These are phyloP conservation scores for Phalaenopsis hybrid DNA, from an alignment of 116 monocot genomes.

Conservation along the genomic window DNA sequence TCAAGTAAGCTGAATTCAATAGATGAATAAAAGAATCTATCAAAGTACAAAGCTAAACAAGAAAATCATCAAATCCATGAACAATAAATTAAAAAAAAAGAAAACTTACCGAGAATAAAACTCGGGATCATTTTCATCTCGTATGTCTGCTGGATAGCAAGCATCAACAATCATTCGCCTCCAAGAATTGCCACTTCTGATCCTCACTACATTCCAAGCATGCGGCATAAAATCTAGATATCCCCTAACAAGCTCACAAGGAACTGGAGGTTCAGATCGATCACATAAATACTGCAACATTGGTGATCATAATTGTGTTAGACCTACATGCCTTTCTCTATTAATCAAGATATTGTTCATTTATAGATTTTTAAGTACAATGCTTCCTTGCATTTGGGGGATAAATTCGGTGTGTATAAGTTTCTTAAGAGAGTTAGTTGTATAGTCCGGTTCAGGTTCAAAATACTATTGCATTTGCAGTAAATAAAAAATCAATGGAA, in stretches of 20 bases:
- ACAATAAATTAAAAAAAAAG: background rate
- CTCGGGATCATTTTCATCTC: constrained; percentile 82
- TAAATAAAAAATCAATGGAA: background rate
- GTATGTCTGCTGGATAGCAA: constrained; percentile 89
- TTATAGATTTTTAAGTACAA: background rate
- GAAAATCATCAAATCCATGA: background rate
- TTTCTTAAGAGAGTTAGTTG: background rate
- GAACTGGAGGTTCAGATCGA: constrained; percentile 83
- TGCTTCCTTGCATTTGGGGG: background rate
- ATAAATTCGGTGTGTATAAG: background rate
- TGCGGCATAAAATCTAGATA: constrained; percentile 94
- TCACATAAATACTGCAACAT: constrained; percentile 91
- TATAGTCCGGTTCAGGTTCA: background rate
- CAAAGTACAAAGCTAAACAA: background rate
- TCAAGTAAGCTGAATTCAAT: background rate
- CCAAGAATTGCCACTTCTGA: constrained; percentile 47
- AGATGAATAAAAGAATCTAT: background rate
- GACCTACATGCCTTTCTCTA: background rate
- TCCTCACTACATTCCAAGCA: constrained; percentile 89
- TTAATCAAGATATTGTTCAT: background rate
- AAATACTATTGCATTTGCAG: background rate
- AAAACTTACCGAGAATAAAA: constrained; percentile 81
- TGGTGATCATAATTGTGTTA: constrained; percentile 1
- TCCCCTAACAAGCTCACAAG: constrained; percentile 94
- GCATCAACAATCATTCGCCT: constrained; percentile 87